Conservation (phyloP, 305 asterid species). For the Rubia occidens region DNA sequence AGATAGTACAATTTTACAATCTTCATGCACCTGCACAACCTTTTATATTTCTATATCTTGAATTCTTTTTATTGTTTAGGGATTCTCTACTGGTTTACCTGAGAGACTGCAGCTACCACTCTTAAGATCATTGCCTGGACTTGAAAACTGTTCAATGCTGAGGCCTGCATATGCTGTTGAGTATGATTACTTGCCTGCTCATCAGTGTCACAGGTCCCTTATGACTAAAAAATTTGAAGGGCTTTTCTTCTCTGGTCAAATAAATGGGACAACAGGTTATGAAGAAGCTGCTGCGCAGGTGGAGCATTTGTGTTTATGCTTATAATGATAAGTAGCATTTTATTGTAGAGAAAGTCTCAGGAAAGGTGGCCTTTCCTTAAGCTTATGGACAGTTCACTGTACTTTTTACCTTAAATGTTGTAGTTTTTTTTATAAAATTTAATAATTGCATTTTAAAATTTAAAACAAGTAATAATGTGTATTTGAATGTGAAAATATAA, state of each 20-base stretch:
- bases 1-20: background rate
- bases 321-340: conserved; percentile 6
- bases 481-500: too few species aligned
- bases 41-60: conserved; percentile 9
- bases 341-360: background rate
- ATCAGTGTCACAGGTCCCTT: conserved; percentile 92
- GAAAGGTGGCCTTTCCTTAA: too few species aligned
- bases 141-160: conserved; percentile 92
- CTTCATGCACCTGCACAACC: background rate
- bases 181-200: conserved; percentile 95
- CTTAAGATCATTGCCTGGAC: conserved; percentile 90
- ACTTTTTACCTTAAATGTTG: too few species aligned
- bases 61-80: conserved; percentile 36
- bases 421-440: too few species aligned
- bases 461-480: too few species aligned
- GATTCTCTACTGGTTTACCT: conserved; percentile 97
- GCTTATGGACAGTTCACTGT: too few species aligned
- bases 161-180: conserved; percentile 99
- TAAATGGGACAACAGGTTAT: conserved; percentile 97
- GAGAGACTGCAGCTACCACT: conserved; percentile 96
- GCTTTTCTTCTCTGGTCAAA: conserved; percentile 96
- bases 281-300: conserved; percentile 99
- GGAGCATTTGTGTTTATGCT: conserved; percentile 13
- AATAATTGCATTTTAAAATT: too few species aligned
- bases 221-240: conserved; percentile 96